These are phyloP conservation scores for Penicillium canescens DNA, from an alignment of 495 filamentous ascomycete genomes.

Conservation along the genomic window DNA sequence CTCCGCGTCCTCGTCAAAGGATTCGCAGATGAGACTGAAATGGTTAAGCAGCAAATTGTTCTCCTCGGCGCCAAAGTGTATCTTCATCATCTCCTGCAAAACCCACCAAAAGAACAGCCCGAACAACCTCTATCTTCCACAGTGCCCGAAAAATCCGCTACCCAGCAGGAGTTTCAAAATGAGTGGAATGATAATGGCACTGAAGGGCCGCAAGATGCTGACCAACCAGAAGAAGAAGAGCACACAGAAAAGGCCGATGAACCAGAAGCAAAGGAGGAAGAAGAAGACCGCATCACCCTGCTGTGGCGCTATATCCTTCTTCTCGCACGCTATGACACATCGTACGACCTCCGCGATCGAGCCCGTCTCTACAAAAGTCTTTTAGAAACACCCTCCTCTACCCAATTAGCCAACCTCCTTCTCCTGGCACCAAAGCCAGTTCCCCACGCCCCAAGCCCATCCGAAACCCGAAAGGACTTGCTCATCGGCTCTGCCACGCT, in stretches of 20 bases:
- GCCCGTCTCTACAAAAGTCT: constrained; percentile 84
- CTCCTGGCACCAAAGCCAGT: constrained; percentile 93
- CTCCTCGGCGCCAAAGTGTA: constrained; percentile 94
- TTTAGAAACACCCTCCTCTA: constrained; percentile 68
- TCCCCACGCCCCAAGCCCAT: constrained; percentile 82
- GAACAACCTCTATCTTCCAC: constrained; percentile 1
- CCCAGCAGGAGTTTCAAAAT: constrained; percentile 29
- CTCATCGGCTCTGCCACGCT: constrained; percentile 81
- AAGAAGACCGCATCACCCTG: constrained; percentile 62
- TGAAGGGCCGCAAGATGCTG: constrained; percentile 29
- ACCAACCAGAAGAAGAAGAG: constrained; percentile 24
- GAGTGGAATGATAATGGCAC: constrained; percentile 43
- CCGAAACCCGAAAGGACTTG: constrained; percentile 72
- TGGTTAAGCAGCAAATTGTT: constrained; percentile 87
- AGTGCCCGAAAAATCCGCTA: constrained; percentile 7
- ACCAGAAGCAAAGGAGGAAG: constrained; percentile 37
- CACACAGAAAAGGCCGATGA: constrained; percentile 17
- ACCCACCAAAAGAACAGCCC: constrained; percentile 43
- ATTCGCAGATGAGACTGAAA: constrained; percentile 80
- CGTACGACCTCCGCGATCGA: constrained; percentile 92
- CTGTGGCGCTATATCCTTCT: constrained; percentile 85
- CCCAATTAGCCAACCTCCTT: constrained; percentile 84
- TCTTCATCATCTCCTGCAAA: constrained; percentile 71
- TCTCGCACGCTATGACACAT: constrained; percentile 86
- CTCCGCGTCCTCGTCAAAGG: constrained; percentile 83